These are phyloP conservation scores for Wallacemonas sp. DNA, from an alignment of 208 protist genomes.

Conservation along the genomic window DNA sequence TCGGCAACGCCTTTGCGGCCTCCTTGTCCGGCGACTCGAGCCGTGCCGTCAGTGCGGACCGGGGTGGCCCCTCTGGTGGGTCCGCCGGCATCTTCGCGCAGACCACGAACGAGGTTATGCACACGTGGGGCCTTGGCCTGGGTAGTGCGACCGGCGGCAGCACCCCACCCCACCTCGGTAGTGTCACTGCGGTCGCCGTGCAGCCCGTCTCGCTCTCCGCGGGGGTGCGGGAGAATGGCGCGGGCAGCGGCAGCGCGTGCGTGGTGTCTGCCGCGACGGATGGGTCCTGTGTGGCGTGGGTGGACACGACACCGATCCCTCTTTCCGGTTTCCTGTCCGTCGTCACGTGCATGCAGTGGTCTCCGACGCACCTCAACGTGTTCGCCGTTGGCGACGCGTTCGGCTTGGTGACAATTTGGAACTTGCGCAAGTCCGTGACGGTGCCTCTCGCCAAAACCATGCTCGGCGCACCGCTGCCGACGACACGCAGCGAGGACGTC, in stretches of 20 bases:
- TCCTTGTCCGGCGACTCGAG: constrained; percentile 9
- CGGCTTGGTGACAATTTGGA: constrained; percentile 62
- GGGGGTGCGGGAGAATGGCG: not conserved
- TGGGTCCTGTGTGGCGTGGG: constrained; percentile 59
- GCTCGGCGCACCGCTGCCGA: constrained; percentile 8
- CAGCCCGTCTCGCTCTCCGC: constrained; percentile 27
- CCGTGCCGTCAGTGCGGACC: not conserved
- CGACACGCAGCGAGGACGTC: constrained; percentile 4
- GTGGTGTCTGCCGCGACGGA: constrained; percentile 52
- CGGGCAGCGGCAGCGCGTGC: constrained; percentile 39
- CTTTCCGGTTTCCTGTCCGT: constrained; percentile 57
- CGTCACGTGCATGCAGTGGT: constrained; percentile 67
- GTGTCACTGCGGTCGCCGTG: constrained; percentile 43
- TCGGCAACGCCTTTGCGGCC: not conserved
- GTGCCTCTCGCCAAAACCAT: constrained; percentile 45
- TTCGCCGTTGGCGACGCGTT: constrained; percentile 66
- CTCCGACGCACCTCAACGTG: constrained; percentile 52
- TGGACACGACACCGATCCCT: constrained; percentile 27
- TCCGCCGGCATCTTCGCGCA: too few species aligned
- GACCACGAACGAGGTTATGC: constrained; percentile 8
- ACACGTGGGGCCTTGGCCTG: constrained; percentile 9
- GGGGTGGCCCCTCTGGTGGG: too few species aligned
- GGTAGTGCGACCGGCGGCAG: constrained; percentile 3
- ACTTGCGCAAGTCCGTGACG: constrained; percentile 38
- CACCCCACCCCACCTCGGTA: constrained; percentile 23